Base-by-base conservation (phyloP, 1,139 yeast species). In the Sugiyamaella paludigena region DNA sequence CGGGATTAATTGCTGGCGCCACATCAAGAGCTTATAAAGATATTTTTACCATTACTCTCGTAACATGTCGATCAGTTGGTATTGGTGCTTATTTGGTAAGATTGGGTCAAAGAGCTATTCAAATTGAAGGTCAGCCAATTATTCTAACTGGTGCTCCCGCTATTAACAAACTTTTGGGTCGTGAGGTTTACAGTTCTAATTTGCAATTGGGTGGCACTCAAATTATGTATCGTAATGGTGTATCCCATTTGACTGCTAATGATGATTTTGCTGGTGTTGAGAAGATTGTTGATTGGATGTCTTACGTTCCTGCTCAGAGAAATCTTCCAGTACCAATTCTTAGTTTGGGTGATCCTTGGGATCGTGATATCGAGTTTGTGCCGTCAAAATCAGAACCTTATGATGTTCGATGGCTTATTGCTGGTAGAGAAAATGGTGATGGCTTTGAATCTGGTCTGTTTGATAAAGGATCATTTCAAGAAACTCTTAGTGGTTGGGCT, bases 101-200 rank as follows among this genome's bases (percentile, higher is more conserved):
- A 73, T 80, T 92, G 58, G 98, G 98, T 66, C 98, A 92, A 78
- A 87, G 98, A 78, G 95, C 98, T 42, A 91, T 92, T 65, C 98
- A 92, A 76, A 86, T 92, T 61, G 98, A 92, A 69, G 98, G 98
- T 44, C 98, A 92, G 73, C 98, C 98, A 52, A 89, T 92, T 61
- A 92, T 92, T 61, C 83, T 92, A 66, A 92, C 98, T 50, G 98
- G 98, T 78, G 98, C 98, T 52, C 97, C 97, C 51, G 98, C 98
- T 53, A 88, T 92, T 68, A 92, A 92, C 78, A 94, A 94, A 72
- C 76, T 94, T 60, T 77, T 92, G 58, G 98, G 98, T 63, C 84
- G 96, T 66, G 98, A 94, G 71, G 98, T 92, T 53, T 92, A 92
- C 72, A 83, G 96, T 44, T 89, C 97, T 33, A 92, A 92, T 76